phyloP scores from a whole-genome alignment of 352 stramenopile species.

The Peronospora farinosa region DNA sequence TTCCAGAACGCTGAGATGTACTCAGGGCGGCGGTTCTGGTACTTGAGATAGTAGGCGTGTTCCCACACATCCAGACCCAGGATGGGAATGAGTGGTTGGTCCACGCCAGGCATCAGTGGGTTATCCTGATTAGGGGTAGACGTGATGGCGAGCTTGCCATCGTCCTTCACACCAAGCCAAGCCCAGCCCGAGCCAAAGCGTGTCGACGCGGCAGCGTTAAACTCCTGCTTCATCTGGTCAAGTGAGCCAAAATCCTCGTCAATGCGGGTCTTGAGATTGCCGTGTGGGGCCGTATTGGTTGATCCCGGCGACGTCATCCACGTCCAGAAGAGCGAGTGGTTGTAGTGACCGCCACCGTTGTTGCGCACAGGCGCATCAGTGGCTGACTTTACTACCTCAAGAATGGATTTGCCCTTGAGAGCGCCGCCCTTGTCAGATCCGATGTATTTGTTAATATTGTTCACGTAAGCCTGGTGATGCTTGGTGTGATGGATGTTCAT shows the following conservation, averaged over 20 bases:
- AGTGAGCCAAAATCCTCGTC: slow-evolving; percentile 88
- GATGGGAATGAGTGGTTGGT: slow-evolving; percentile 87
- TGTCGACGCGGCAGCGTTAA: slow-evolving; percentile 80
- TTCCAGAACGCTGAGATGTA: slow-evolving; percentile 98
- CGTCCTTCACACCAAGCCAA: slow-evolving; percentile 81
- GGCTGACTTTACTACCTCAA: slow-evolving; percentile 67
- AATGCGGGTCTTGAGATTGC: slow-evolving; percentile 78
- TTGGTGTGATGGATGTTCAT: slow-evolving; percentile 92
- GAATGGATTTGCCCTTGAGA: slow-evolving; percentile 75
- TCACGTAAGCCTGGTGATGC: slow-evolving; percentile 87
- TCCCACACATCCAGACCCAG: slow-evolving; percentile 95
- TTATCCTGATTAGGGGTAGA: slow-evolving; percentile 95
- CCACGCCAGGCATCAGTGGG: slow-evolving; percentile 75
- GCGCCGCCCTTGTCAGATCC: slow-evolving; percentile 58
- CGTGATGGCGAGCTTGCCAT: slow-evolving; percentile 92
- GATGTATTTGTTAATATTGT: slow-evolving; percentile 89
- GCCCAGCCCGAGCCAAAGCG: slow-evolving; percentile 89
- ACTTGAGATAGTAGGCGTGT: slow-evolving; percentile 95
- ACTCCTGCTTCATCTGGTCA: slow-evolving; percentile 86
- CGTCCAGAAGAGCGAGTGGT: slow-evolving; percentile 90
- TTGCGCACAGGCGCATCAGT: slow-evolving; percentile 75
- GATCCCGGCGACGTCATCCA: slow-evolving; percentile 81
- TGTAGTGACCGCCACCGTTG: slow-evolving; percentile 84
- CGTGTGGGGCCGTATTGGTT: slow-evolving; percentile 74
- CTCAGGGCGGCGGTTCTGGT: slow-evolving; percentile 93